Percentiles rank a stretch among this genome's conserved stretches.
Conservation (phyloP, 306 rosid genomes). For the Quercus robur region DNA sequence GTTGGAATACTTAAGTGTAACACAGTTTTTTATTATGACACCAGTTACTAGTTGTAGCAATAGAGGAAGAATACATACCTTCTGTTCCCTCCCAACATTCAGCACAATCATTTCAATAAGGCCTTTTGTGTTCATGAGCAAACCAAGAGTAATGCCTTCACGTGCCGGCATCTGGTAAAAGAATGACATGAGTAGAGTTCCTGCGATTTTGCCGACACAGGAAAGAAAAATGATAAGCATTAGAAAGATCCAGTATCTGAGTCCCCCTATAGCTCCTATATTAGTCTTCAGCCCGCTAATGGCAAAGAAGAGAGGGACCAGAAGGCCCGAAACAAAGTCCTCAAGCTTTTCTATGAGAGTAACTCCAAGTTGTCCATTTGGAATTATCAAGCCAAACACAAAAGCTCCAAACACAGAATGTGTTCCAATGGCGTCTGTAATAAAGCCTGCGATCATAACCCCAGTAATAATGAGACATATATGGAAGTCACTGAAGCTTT, state of each 20-base stretch:
- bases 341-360: constrained; percentile 92
- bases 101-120: constrained; percentile 84
- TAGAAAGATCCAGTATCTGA: constrained; percentile 51
- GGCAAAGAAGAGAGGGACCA: constrained; percentile 89
- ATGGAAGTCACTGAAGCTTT: constrained; percentile 60
- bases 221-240: constrained; percentile 55
- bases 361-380: constrained; percentile 78
- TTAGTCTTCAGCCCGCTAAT: constrained; percentile 84
- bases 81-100: constrained; percentile 85
- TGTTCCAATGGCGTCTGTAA: constrained; percentile 91
- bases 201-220: constrained; percentile 65
- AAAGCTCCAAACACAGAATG: constrained; percentile 96
- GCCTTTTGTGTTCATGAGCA: constrained; percentile 96
- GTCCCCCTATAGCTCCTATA: constrained; percentile 26
- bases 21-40: no score
- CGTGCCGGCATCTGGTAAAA: constrained; percentile 61
- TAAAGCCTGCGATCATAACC: constrained; percentile 82
- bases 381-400: constrained; percentile 83
- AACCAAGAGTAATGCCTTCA: constrained; percentile 70
- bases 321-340: constrained; percentile 85
- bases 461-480: constrained; percentile 81
- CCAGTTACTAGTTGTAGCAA: no score
- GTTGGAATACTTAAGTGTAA: no score
- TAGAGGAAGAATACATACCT: constrained; percentile 28
- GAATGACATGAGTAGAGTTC: constrained; percentile 54